Base-by-base conservation (phyloP, 2,329 filamentous ascomycete genomes). In the Diaporthe vexans region DNA sequence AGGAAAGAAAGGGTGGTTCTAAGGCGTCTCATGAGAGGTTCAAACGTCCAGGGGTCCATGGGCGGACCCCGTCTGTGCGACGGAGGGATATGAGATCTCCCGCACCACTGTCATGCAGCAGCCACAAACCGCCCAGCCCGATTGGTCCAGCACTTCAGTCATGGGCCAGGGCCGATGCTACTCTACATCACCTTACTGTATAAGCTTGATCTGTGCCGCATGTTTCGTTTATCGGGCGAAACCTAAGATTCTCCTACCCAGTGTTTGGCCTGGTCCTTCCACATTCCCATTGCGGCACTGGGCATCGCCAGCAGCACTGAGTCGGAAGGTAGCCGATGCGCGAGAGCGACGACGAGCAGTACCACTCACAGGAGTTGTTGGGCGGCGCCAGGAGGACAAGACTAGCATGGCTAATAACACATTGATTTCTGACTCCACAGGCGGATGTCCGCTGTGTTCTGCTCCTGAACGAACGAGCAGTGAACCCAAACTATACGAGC, bases 191-290 rank as follows among this genome's bases (percentile, higher is more conserved):
- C 37, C 15, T 13, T 40, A 13, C 37, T 15, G 37, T 40, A 40
- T 40, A 65, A 54, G 52, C 57, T 72, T 63, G 29, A 56, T 29
- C 33, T 72, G 21, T 37, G 33, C 57, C 33, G 43, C 48, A 21
- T 17, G 71, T 72, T 72, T 72, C 71, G 71, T 67, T 67, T 67
- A 65, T 72, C 52, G 71, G 71, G 58, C 71, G 71, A 72, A 72
- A 72, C 71, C 29, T 52, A 35, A 24, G 13, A 19, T 52, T 52
- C 37, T 33, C 29, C 63, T 24, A 17, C 33, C 46, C 46, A 52
- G 63, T 21, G 63, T 67, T 67, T 67, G 63, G 63, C 63, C 46
- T 26, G 29, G 63, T 67, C 63, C 63, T 67, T 52, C 46, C 21
- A 40, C 29, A 67, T 67, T 40, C 63, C 63, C 46, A 46, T 67